Evolutionary conservation across 1,284 basidiomycete genomes (phyloP).

Genomic region (Peniophora sp.): DNA sequence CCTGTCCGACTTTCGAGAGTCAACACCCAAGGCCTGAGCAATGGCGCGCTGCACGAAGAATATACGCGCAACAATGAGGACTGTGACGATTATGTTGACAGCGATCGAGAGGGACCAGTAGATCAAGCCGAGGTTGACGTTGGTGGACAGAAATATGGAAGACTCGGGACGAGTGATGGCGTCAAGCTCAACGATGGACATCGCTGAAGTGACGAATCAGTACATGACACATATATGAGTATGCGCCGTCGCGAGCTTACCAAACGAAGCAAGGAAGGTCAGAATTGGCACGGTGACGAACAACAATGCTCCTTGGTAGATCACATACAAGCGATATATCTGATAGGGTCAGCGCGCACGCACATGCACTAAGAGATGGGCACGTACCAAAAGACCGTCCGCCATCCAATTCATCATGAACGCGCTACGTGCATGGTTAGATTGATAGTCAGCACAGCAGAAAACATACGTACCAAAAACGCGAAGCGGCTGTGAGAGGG

Average conservation of each 20-base stretch:
- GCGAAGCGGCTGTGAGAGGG: background rate
- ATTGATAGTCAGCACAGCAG: background rate
- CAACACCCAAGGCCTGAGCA: too few species aligned
- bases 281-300: background rate
- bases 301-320: background rate
- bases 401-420: conserved; percentile 1
- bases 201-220: too few species aligned
- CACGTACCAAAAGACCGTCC: background rate
- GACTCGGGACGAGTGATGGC: background rate
- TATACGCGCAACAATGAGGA: too few species aligned
- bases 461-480: background rate
- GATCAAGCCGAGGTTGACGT: too few species aligned
- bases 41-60: too few species aligned
- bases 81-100: too few species aligned
- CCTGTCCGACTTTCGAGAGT: too few species aligned
- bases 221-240: too few species aligned
- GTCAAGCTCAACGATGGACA: too few species aligned
- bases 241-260: background rate
- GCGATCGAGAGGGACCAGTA: too few species aligned
- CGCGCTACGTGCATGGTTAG: background rate
- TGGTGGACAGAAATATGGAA: too few species aligned
- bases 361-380: too few species aligned
- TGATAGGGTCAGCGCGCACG: background rate
- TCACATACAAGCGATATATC: background rate
- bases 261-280: background rate